Percentiles rank a stretch among this genome's conserved stretches.
Conservation (phyloP, 345 rosid species). For the Pistacia vera region DNA sequence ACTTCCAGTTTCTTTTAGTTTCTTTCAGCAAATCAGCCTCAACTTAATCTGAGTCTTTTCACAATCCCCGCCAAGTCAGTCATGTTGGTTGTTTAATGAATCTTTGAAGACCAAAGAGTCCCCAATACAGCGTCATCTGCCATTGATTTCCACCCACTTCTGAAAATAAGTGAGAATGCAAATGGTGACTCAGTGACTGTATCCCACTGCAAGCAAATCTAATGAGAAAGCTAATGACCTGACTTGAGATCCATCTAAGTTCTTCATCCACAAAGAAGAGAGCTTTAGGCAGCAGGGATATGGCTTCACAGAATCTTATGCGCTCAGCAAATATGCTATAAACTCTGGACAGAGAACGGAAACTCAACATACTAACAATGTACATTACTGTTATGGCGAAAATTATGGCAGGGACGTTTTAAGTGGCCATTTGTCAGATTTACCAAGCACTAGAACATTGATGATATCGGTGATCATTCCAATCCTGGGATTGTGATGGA, state of each 20-base stretch:
- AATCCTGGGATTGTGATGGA: conserved; percentile 92
- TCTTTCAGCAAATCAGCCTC: conserved; percentile 81
- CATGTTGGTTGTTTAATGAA: conserved; percentile 39
- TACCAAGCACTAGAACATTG: conserved; percentile 36
- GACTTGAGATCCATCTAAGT: conserved; percentile 73
- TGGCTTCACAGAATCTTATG: conserved; percentile 29
- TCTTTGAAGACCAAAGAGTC: conserved; percentile 46
- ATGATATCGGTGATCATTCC: conserved; percentile 55
- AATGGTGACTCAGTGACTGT: conserved; percentile 27
- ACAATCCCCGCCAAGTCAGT: conserved; percentile 53
- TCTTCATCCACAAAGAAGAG: conserved; percentile 49
- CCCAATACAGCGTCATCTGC: conserved; percentile 38
- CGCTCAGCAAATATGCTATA: conserved; percentile 8
- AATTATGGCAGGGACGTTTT: conserved; percentile 30
- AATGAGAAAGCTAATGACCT: conserved; percentile 51
- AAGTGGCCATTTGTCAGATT: conserved; percentile 31
- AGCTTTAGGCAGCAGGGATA: conserved; percentile 32
- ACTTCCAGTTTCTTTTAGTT: conserved; percentile 60
- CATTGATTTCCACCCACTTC: conserved; percentile 87
- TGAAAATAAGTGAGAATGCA: conserved; percentile 61
- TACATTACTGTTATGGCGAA: conserved; percentile 21
- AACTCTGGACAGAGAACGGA: conserved; percentile 26
- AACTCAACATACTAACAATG: conserved; percentile 26
- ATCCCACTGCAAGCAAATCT: conserved; percentile 32
- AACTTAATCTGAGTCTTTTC: conserved; percentile 76